Evolutionary conservation across 192 early-diverging fungal genomes (phyloP), one percentile per base, ranked within the genome.

Genomic region (Umbelopsis isabellina): DNA sequence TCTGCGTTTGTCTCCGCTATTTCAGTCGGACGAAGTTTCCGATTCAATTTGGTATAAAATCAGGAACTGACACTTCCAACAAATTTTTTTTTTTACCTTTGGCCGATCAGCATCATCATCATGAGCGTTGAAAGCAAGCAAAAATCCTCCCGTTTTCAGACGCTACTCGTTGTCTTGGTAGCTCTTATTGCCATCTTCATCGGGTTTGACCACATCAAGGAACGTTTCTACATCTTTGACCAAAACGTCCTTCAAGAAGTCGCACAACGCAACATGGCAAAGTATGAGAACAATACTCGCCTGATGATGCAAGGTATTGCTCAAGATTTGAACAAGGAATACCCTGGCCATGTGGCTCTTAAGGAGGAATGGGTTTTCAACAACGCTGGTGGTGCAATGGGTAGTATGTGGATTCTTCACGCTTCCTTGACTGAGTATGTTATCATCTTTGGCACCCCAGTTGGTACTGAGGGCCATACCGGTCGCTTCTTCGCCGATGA

Each of bases 301-400:
- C 18, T 67, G 16, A 66, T 81, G 69, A 73, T 83, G 51, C 53
- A 67, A 45, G 46, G 64, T 16, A 72, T 82, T 61, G 79, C 75
- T 49, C 18, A 71, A 4, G 74, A 80, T 48, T 55, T 82, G 25
- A 49, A 76, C 33, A 66, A 74, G 52, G 50, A 51, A 37, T 82
- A 79, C 51, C 78, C 78, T 66, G 70, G 72, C n/a, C 75, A 78
- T 69, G 67, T 82, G 21, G 27, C 48, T n/a, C 37, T 75, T 21
- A 73, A 82, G 52, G 75, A 80, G 35, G 80, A 82, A 51, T 82
- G 80, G 80, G 79, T 82, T 3, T 82, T 82, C 61, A 82, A 82
- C 75, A 82, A 82, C 37, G 80, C 80, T 70, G 80, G 80, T 71
- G 80, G 80, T 67, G 80, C 80, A 45, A 82, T 82, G 80, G 80